Conservation (phyloP, 169 alveolate species). For the Eimeria maxima region DNA sequence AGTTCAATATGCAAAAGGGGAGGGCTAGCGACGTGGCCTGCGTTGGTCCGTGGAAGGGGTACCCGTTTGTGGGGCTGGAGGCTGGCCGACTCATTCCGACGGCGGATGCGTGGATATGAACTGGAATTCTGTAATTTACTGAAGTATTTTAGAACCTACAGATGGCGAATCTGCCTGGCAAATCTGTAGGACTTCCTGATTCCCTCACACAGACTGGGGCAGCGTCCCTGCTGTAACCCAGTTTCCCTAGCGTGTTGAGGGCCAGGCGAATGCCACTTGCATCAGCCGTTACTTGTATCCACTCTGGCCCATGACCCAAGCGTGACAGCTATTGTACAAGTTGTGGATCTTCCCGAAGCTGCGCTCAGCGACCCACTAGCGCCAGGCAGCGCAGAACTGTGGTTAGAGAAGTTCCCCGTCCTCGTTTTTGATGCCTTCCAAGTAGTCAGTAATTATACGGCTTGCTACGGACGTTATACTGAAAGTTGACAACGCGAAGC, state of each 20-base stretch:
- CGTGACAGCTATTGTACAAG: neutral
- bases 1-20: neutral
- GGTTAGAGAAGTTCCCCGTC: neutral
- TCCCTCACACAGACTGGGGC: neutral
- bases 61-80: slow-evolving; percentile 12
- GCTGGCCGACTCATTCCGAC: neutral
- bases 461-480: neutral
- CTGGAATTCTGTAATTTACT: neutral
- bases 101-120: neutral
- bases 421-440: neutral
- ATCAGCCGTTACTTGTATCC: neutral
- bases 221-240: neutral
- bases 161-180: neutral
- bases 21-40: neutral
- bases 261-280: neutral
- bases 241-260: neutral
- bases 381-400: too few species aligned
- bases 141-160: neutral
- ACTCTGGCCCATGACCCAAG: neutral
- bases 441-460: neutral
- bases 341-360: slow-evolving; percentile 1
- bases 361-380: slow-evolving; percentile 4
- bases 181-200: neutral
- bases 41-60: neutral
- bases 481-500: neutral